phyloP scores from a whole-genome alignment of 1,139 yeast genomes.

The Zhuliangozyma parablackwelliae region DNA sequence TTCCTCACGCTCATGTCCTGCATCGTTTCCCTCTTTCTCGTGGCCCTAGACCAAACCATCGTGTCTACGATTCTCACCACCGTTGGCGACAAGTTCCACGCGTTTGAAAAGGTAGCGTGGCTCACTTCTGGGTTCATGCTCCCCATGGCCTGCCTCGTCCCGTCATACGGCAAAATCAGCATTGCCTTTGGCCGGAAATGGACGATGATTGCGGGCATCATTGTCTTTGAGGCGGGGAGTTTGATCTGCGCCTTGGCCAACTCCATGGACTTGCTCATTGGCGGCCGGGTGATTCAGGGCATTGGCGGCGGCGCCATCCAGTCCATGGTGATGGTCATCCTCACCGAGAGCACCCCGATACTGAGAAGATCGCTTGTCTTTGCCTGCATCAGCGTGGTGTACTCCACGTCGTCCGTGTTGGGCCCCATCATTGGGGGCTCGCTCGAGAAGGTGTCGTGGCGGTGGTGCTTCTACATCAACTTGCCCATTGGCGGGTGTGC shows the following conservation, averaged over 20 bases:
- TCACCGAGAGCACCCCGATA: constrained; percentile 59
- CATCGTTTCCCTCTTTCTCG: constrained; percentile 49
- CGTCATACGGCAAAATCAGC: constrained; percentile 60
- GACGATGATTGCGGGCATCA: constrained; percentile 44
- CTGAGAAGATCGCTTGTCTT: constrained; percentile 51
- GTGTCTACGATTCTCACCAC: constrained; percentile 53
- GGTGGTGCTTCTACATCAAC: constrained; percentile 77
- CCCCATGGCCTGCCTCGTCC: constrained; percentile 55
- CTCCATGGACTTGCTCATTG: constrained; percentile 59
- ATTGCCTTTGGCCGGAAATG: constrained; percentile 59
- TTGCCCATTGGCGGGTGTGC: constrained; percentile 65
- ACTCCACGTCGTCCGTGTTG: constrained; percentile 45
- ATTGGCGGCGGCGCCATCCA: constrained; percentile 71
- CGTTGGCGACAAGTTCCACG: constrained; percentile 51
- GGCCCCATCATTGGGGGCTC: constrained; percentile 75
- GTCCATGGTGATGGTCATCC: constrained; percentile 53
- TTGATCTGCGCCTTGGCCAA: constrained; percentile 54
- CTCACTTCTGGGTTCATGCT: constrained; percentile 55
- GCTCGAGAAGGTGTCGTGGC: constrained; percentile 61
- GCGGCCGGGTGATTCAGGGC: constrained; percentile 69
- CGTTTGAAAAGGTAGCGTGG: constrained; percentile 59
- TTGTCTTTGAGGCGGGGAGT: constrained; percentile 61
- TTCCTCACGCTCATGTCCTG: constrained; percentile 41
- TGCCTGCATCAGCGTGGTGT: constrained; percentile 48
- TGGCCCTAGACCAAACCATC: constrained; percentile 68